A percentile compares a stretch with the other conserved stretches of the same genome.
Evolutionary conservation across 2,329 filamentous ascomycete genomes (phyloP).

Genomic region (Aspergillus melleus): DNA sequence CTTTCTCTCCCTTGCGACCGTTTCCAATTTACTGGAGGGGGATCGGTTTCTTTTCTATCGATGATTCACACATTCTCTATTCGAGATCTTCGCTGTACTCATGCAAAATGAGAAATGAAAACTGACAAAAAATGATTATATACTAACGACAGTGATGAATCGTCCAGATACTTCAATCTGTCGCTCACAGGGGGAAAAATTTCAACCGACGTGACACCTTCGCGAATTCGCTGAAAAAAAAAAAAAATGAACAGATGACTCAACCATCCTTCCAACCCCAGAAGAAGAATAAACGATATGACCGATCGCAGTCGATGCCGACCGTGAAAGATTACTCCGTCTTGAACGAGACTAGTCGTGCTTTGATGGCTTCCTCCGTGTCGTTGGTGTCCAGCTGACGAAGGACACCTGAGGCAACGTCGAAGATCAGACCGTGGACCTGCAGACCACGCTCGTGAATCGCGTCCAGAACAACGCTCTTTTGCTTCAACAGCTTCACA

Average conservation of each 20-base stretch:
- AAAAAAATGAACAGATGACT: background rate
- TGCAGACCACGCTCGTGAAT: slow-evolving; percentile 68
- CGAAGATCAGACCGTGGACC: slow-evolving; percentile 77
- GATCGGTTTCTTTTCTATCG: background rate
- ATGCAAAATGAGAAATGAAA: background rate
- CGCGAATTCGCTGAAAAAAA: background rate
- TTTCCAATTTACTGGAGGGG: too few species aligned
- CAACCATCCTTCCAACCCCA: background rate
- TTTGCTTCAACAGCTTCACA: slow-evolving; percentile 67
- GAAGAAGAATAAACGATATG: background rate
- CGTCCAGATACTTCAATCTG: background rate
- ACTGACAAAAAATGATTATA: background rate
- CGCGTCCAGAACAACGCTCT: slow-evolving; percentile 68
- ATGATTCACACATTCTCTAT: background rate
- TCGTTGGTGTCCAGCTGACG: slow-evolving; percentile 52
- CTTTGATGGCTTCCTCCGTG: slow-evolving; percentile 39
- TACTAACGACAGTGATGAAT: background rate
- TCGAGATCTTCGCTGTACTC: background rate
- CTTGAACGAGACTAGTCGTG: slow-evolving; percentile 43
- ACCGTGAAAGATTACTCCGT: slow-evolving; percentile 21
- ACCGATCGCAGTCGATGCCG: background rate
- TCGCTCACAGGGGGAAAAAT: background rate
- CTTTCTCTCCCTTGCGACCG: too few species aligned
- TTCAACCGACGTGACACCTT: background rate
- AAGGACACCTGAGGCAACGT: slow-evolving; percentile 59